Base-by-base conservation (phyloP, 306 rosid species). In the Nissolia schottii region DNA sequence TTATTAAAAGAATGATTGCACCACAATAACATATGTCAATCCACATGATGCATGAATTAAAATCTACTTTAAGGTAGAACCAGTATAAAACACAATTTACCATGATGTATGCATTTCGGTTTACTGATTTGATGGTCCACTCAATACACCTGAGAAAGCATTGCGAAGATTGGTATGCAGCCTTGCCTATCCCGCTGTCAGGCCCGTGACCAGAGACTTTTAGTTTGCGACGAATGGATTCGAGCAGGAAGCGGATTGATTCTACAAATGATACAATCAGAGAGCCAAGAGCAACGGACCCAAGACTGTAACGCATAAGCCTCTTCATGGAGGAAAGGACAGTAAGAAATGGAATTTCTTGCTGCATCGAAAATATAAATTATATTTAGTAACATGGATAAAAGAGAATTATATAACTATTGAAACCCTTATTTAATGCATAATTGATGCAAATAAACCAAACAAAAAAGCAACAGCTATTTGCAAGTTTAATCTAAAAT, bases 21-120 rank as follows among this genome's bases (percentile, higher is more conserved):
- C n/a, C 69, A 64, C 57, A 43, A 49, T 32, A 24, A 55, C 37
- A 72, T 20, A 29, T 22, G 61, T 45, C 34, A 14, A 54, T 32
- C 54, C 25, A 22, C 15, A 28, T 49, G 56, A 31, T 24, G 73
- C 67, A 31, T 15, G 38, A 38, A 57, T 22, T 49, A 35, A 75
- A 73, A 64, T 37, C 41, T 29, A 59, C 27, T 72, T 11, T 28
- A 38, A 3, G 43, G 34, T 24, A 48, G 50, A 67, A 29, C 22
- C 18, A 53, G 51, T 18, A 73, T 50, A 76, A 59, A 58, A 51
- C 50, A 29, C 41, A 59, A 69, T 64, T 80, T 89, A 93, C 98
- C 99, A 94, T 86, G 57, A 94, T 91, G 81, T 91, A 94, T 34
- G 99, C 99, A 75, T 94, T 94, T 71, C 97, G 95, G 79, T 94